Evolutionary conservation across 345 rosid species (phyloP).

Genomic region (Eucalyptus brandiana): DNA sequence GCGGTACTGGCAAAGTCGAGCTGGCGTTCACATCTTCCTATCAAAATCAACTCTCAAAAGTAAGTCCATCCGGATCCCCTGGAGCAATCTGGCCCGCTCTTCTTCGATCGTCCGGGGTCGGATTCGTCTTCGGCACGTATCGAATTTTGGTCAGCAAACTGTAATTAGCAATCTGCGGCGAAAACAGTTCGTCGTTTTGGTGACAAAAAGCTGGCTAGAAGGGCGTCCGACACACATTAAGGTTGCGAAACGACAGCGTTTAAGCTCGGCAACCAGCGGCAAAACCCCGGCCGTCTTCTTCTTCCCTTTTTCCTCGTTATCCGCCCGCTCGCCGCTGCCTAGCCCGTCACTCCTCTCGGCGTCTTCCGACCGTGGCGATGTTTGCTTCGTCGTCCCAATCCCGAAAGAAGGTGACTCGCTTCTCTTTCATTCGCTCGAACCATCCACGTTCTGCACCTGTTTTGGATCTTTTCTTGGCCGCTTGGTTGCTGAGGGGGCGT

Average conservation of each 20-base stretch:
- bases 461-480: neutral
- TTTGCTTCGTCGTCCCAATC: slow-evolving; percentile 15
- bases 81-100: neutral
- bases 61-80: neutral
- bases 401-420: slow-evolving; percentile 9
- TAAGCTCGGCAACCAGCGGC: neutral
- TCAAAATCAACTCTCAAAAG: neutral
- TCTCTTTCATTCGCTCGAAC: neutral
- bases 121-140: neutral
- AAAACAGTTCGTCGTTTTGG: neutral
- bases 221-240: neutral
- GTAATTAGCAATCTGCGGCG: neutral
- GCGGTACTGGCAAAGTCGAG: neutral
- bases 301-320: neutral
- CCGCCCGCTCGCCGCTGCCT: neutral
- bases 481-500: neutral
- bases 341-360: neutral
- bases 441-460: neutral
- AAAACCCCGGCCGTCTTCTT: too few species aligned
- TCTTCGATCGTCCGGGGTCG: neutral
- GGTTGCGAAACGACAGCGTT: neutral
- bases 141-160: neutral
- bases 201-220: neutral
- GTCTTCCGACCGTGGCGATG: neutral
- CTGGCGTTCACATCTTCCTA: neutral